Evolutionary conservation across 805 yeast genomes (phyloP).

Genomic region (Sungouiella thailandica): DNA sequence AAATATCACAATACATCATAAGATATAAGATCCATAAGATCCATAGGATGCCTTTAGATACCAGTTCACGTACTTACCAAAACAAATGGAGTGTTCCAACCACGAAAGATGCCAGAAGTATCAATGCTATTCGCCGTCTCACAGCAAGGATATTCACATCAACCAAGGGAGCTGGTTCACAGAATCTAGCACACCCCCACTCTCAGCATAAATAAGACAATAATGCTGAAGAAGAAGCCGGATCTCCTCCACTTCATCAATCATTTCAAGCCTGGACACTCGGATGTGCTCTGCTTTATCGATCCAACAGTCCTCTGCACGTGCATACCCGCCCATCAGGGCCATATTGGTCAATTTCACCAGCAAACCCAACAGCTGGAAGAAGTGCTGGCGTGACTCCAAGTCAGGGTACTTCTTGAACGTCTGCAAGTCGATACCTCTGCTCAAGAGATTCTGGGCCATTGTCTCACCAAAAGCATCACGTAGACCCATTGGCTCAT

Average conservation of each 20-base stretch:
- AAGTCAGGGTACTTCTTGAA: conserved; percentile 48
- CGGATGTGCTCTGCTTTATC: conserved; percentile 33
- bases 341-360: conserved; percentile 45
- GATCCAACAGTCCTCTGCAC: conserved; percentile 37
- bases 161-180: background rate
- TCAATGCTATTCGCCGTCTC: no score
- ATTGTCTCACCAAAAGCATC: conserved; percentile 67
- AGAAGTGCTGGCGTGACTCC: conserved; percentile 20
- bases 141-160: background rate
- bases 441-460: conserved; percentile 51
- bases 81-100: no score
- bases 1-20: no score
- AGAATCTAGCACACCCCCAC: background rate
- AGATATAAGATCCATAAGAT: no score
- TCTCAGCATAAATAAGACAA: conserved; percentile 28
- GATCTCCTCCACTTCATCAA: conserved; percentile 76
- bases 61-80: no score
- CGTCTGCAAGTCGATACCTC: conserved; percentile 63
- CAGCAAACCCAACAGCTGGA: conserved; percentile 21
- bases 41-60: no score
- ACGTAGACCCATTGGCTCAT: conserved; percentile 66
- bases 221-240: conserved; percentile 59
- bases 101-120: no score
- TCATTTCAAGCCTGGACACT: conserved; percentile 52
- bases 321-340: conserved; percentile 33